Evolutionary conservation across 768 basidiomycete species (phyloP).

Genomic region (Rhodosporidiobolus odoratus): DNA sequence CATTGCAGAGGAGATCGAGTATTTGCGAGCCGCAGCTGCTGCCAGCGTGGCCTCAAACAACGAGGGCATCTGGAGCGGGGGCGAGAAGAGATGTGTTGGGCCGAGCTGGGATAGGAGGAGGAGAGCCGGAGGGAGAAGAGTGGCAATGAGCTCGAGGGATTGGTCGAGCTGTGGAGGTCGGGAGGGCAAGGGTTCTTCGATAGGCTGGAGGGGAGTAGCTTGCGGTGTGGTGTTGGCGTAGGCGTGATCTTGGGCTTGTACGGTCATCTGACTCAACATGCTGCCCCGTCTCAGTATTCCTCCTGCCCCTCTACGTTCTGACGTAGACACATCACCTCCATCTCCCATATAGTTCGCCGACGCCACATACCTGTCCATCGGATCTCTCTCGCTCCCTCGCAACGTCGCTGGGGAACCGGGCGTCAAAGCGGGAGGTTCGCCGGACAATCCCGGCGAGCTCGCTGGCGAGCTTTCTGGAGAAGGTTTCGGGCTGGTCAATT

Average conservation of each 20-base stretch:
- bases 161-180: constrained; percentile 10
- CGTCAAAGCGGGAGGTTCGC: not conserved
- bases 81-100: constrained; percentile 36
- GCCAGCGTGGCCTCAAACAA: constrained; percentile 21
- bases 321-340: not conserved
- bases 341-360: too few species aligned
- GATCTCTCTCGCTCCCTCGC: constrained; percentile 26
- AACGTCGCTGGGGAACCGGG: constrained; percentile 27
- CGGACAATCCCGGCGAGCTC: not conserved
- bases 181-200: not conserved
- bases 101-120: constrained; percentile 36
- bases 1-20: constrained; percentile 9
- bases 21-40: constrained; percentile 2
- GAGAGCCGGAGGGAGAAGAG: constrained; percentile 34
- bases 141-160: constrained; percentile 33
- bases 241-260: constrained; percentile 16
- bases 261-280: constrained; percentile 26
- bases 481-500: not conserved
- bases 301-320: not conserved
- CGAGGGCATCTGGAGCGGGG: constrained; percentile 28
- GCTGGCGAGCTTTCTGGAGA: not conserved
- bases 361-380: constrained; percentile 13
- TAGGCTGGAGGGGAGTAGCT: not conserved
- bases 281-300: constrained; percentile 18
- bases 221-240: not conserved